These are phyloP conservation scores for Epichloe aotearoae DNA, from an alignment of 2,329 filamentous ascomycete species.

Conservation along the genomic window DNA sequence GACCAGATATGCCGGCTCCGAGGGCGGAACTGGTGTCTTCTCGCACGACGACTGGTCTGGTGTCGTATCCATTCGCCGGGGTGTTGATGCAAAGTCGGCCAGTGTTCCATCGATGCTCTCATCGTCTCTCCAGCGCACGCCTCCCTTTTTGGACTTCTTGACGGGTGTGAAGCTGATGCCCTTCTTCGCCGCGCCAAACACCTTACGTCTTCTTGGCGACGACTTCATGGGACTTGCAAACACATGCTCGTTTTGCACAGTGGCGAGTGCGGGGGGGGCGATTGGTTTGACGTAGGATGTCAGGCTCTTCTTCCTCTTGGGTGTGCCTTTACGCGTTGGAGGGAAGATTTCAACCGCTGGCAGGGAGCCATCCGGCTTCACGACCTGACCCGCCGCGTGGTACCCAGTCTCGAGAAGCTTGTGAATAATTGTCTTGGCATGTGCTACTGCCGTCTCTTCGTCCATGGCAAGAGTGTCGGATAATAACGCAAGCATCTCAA, in stretches of 20 bases:
- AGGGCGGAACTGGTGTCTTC: constrained; percentile 21
- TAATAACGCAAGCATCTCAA: constrained; percentile 77
- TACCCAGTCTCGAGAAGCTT: constrained; percentile 68
- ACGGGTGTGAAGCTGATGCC: constrained; percentile 69
- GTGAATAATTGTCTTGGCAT: constrained; percentile 64
- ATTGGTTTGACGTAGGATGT: constrained; percentile 29
- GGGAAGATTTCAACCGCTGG: constrained; percentile 53
- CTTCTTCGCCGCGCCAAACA: constrained; percentile 46
- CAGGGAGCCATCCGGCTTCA: constrained; percentile 71
- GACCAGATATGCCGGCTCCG: constrained; percentile 10
- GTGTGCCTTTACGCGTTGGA: constrained; percentile 59
- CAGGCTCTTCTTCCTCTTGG: constrained; percentile 53
- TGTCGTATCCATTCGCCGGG: constrained; percentile 47
- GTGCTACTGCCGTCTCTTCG: constrained; percentile 68
- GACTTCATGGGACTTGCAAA: constrained; percentile 47
- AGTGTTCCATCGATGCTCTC: constrained; percentile 68
- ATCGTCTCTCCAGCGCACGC: constrained; percentile 88
- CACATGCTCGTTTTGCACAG: constrained; percentile 18
- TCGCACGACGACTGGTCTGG: constrained; percentile 28
- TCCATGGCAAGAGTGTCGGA: constrained; percentile 70
- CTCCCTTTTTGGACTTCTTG: constrained; percentile 63
- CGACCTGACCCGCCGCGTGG: constrained; percentile 63
- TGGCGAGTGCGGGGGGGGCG: constrained; percentile 28
- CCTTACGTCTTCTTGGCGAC: constrained; percentile 71
- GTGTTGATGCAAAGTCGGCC: constrained; percentile 85